Evolutionary conservation across 2,329 filamentous ascomycete genomes (phyloP).

Genomic region (Colletotrichum navitas): DNA sequence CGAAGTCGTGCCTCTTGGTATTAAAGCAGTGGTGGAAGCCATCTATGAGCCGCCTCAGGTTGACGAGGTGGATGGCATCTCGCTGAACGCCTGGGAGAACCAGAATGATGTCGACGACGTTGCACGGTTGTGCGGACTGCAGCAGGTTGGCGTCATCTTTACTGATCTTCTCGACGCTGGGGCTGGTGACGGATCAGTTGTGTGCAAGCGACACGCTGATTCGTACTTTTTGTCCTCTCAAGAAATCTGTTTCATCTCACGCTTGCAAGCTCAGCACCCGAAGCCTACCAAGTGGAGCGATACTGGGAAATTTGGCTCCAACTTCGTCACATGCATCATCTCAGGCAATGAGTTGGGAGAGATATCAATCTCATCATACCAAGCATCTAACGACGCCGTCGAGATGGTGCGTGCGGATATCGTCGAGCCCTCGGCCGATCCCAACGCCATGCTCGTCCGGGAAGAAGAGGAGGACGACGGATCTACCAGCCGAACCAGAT

Average conservation of each 20-base stretch:
- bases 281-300: slow-evolving; percentile 98
- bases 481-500: slow-evolving; percentile 77
- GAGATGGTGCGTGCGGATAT: slow-evolving; percentile 98
- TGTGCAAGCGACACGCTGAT: slow-evolving; percentile 96
- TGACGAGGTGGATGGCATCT: slow-evolving; percentile 89
- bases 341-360: slow-evolving; percentile 92
- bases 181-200: slow-evolving; percentile 82
- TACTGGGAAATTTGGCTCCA: slow-evolving; percentile 91
- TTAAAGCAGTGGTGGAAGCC: slow-evolving; percentile 95
- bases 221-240: slow-evolving; percentile 95
- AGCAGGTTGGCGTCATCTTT: slow-evolving; percentile 93
- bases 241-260: slow-evolving; percentile 89
- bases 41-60: slow-evolving; percentile 97
- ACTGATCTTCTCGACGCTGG: slow-evolving; percentile 91
- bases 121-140: slow-evolving; percentile 84
- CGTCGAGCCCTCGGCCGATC: slow-evolving; percentile 93
- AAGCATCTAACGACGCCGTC: slow-evolving; percentile 93
- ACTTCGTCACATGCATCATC: slow-evolving; percentile 96
- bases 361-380: slow-evolving; percentile 91
- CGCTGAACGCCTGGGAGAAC: slow-evolving; percentile 85
- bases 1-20: slow-evolving; percentile 88
- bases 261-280: slow-evolving; percentile 88
- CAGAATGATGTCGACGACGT: slow-evolving; percentile 85
- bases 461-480: slow-evolving; percentile 88
- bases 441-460: slow-evolving; percentile 92